Percentiles rank a stretch among this genome's conserved stretches.
Conservation (phyloP, 2,329 filamentous ascomycete species). For the Xylariaceae sp. region DNA sequence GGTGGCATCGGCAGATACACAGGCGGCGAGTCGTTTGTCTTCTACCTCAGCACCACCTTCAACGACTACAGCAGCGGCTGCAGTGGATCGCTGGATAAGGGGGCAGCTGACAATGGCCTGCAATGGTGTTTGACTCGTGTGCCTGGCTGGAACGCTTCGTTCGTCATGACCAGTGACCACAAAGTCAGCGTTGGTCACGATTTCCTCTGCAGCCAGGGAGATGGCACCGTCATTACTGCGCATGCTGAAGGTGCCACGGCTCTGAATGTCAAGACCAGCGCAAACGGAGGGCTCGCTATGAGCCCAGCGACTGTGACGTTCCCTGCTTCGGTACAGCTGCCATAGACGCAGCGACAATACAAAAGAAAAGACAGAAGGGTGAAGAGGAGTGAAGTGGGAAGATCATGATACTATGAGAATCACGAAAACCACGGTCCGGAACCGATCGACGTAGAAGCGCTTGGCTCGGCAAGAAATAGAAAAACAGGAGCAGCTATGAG, state of each 20-base stretch:
- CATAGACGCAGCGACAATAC: background rate
- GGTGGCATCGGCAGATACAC: slow-evolving; percentile 18
- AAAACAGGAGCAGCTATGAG: background rate
- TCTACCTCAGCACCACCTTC: slow-evolving; percentile 20
- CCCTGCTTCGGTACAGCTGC: slow-evolving; percentile 6
- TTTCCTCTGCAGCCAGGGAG: slow-evolving; percentile 14
- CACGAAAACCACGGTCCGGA: background rate
- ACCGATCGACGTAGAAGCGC: background rate
- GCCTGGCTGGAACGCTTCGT: slow-evolving; percentile 20
- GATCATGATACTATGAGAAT: background rate
- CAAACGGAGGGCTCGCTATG: slow-evolving; percentile 14
- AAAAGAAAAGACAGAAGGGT: background rate
- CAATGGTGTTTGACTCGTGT: slow-evolving; percentile 17
- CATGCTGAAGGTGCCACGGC: slow-evolving; percentile 15
- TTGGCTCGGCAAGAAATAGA: background rate
- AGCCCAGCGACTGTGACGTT: slow-evolving; percentile 1
- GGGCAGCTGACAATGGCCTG: slow-evolving; percentile 15
- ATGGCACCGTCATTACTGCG: slow-evolving; percentile 12
- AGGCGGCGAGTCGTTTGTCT: slow-evolving; percentile 19
- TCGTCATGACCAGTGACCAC: slow-evolving; percentile 15
- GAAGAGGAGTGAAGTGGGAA: background rate
- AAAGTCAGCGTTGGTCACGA: slow-evolving; percentile 14
- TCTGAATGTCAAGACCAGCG: background rate
- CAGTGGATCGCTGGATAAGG: slow-evolving; percentile 13
- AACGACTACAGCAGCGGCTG: slow-evolving; percentile 20